A percentile compares a stretch with the other conserved stretches of the same genome.
Conservation (phyloP, 176 grass and related monocot species). For the Saccharum spontaneum region DNA sequence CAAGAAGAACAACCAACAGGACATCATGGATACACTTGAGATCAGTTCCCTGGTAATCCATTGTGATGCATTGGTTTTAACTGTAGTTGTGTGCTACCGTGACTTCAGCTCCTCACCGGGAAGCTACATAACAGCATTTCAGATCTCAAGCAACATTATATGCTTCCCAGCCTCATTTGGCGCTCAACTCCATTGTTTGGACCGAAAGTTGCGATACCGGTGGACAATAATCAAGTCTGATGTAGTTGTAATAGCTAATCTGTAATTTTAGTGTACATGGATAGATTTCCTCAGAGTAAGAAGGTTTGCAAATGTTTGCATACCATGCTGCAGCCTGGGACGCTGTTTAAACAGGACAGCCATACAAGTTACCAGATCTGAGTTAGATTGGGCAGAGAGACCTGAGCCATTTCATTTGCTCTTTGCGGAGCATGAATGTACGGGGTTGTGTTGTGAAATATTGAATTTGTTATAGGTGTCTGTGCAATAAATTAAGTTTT, state of each 20-base stretch:
- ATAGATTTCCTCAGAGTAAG: slow-evolving; percentile 37
- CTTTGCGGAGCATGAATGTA: slow-evolving; percentile 36
- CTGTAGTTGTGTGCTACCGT: slow-evolving; percentile 9
- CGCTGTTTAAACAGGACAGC: slow-evolving; percentile 22
- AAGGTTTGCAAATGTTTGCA: slow-evolving; percentile 34
- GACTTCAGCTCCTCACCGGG: slow-evolving; percentile 6
- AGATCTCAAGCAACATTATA: background rate
- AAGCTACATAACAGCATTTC: background rate
- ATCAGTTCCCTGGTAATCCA: slow-evolving; percentile 12
- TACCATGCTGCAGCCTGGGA: background rate
- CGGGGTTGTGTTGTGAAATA: slow-evolving; percentile 18
- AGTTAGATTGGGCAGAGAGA: slow-evolving; percentile 27
- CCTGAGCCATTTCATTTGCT: slow-evolving; percentile 25
- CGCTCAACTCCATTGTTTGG: background rate
- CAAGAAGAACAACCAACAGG: slow-evolving; percentile 33
- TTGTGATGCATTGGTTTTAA: slow-evolving; percentile 20
- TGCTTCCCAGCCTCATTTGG: slow-evolving; percentile 1
- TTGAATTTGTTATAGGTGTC: slow-evolving; percentile 35
- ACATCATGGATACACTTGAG: slow-evolving; percentile 25
- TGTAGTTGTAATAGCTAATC: slow-evolving; percentile 29
- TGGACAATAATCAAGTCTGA: background rate
- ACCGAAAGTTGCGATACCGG: background rate
- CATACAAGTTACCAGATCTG: slow-evolving; percentile 30
- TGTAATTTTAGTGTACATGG: slow-evolving; percentile 59
- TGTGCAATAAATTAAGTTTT: slow-evolving; percentile 39